phyloP scores from a whole-genome alignment of 2,329 filamentous ascomycete genomes.

The Magnaporthiopsis incrustans region DNA sequence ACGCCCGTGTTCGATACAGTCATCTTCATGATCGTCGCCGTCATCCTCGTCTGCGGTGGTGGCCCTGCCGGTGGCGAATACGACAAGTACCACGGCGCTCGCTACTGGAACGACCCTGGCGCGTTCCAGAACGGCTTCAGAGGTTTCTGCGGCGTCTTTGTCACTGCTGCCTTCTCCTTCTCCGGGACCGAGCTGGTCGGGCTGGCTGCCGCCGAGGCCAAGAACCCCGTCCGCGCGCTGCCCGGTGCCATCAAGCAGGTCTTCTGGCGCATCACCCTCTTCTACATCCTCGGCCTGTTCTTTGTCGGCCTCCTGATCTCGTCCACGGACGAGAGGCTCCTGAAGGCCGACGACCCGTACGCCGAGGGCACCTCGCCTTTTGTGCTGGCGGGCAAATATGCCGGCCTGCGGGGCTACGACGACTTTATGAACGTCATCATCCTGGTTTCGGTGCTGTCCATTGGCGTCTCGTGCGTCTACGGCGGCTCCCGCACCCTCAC shows the following conservation, averaged over 20 bases:
- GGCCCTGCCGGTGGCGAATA: constrained; percentile 38
- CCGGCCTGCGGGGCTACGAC: constrained; percentile 37
- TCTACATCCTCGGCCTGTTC: constrained; percentile 41
- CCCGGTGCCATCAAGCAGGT: constrained; percentile 75
- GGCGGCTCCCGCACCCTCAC: constrained; percentile 47
- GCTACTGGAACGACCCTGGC: constrained; percentile 33
- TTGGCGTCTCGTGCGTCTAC: constrained; percentile 46
- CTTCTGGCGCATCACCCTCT: constrained; percentile 44
- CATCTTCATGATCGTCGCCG: constrained; percentile 54
- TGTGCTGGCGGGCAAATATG: constrained; percentile 40
- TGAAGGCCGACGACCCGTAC: constrained; percentile 36
- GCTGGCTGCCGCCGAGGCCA: constrained; percentile 60
- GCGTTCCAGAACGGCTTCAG: constrained; percentile 63
- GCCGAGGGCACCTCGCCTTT: constrained; percentile 39
- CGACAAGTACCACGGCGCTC: constrained; percentile 33
- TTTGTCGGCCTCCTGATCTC: constrained; percentile 38
- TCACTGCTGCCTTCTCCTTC: constrained; percentile 62
- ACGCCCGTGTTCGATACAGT: constrained; percentile 17
- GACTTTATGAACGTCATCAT: constrained; percentile 47
- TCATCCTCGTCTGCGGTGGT: constrained; percentile 50
- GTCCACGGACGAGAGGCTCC: constrained; percentile 33
- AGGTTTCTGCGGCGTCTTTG: constrained; percentile 61
- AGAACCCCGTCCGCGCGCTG: constrained; percentile 60
- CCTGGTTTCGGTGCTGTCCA: constrained; percentile 44
- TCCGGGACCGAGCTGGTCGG: constrained; percentile 62